Conservation (phyloP, 805 yeast species). For the Pichia nanzhaoensis region DNA sequence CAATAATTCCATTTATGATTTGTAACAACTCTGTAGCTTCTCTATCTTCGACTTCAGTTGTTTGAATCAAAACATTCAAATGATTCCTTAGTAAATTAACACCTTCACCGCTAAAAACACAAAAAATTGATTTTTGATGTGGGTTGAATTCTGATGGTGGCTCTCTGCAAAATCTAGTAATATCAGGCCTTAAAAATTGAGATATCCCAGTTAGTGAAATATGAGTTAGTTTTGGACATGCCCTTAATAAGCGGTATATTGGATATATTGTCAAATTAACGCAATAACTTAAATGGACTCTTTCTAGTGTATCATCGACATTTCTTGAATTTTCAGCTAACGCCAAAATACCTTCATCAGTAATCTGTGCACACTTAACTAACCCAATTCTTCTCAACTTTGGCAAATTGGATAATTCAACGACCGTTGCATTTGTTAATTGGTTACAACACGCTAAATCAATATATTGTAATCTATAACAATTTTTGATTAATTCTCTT, state of each 20-base stretch:
- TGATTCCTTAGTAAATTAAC: constrained; percentile 69
- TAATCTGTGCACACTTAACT: constrained; percentile 83
- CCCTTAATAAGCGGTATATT: constrained; percentile 61
- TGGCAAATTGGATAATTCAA: constrained; percentile 69
- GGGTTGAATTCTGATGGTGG: constrained; percentile 91
- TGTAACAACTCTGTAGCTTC: constrained; percentile 29
- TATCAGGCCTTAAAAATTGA: constrained; percentile 81
- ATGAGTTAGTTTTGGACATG: constrained; percentile 85
- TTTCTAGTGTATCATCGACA: constrained; percentile 70
- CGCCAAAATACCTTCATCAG: constrained; percentile 73
- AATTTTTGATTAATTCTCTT: constrained; percentile 59
- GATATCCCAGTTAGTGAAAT: constrained; percentile 86
- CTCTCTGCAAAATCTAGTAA: constrained; percentile 79
- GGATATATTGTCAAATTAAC: constrained; percentile 74
- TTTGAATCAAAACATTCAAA: constrained; percentile 36
- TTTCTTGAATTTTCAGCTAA: constrained; percentile 51
- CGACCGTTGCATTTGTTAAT: constrained; percentile 75
- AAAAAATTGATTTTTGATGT: constrained; percentile 76
- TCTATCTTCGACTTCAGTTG: constrained; percentile 27
- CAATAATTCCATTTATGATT: constrained; percentile 25
- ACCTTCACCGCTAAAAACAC: constrained; percentile 91
- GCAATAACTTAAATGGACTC: constrained; percentile 92
- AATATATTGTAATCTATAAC: constrained; percentile 83
- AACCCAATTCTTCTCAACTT: constrained; percentile 84
- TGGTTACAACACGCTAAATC: constrained; percentile 94